Evolutionary conservation across 2,329 filamentous ascomycete species (phyloP).

Genomic region (Phialemoniopsis sp.): DNA sequence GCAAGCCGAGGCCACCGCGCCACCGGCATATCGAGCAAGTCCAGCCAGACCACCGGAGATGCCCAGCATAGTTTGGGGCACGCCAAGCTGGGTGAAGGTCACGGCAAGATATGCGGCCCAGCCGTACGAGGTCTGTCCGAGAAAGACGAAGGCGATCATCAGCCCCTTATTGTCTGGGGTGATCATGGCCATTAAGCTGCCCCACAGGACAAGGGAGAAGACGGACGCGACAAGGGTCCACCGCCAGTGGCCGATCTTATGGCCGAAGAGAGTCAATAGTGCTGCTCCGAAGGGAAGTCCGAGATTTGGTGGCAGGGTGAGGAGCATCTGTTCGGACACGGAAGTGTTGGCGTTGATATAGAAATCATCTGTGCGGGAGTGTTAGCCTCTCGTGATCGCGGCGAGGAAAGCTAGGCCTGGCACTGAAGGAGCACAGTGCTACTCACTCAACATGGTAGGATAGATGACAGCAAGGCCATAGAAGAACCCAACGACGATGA

Average conservation of each 20-base stretch:
- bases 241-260: slow-evolving; percentile 35
- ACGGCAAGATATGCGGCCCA: slow-evolving; percentile 41
- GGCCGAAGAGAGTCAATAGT: slow-evolving; percentile 31
- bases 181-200: slow-evolving; percentile 32
- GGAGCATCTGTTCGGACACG: slow-evolving; percentile 5
- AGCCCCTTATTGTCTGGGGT: slow-evolving; percentile 34
- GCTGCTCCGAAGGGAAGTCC: slow-evolving; percentile 35
- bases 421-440: no score
- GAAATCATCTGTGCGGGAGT: slow-evolving; percentile 18
- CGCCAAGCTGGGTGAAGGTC: slow-evolving; percentile 40
- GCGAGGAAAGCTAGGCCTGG: no score
- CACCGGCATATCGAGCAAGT: slow-evolving; percentile 35
- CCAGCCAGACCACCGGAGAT: slow-evolving; percentile 35
- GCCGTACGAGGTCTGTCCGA: slow-evolving; percentile 33
- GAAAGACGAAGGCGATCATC: slow-evolving; percentile 40
- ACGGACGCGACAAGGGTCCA: slow-evolving; percentile 37
- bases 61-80: slow-evolving; percentile 39
- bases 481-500: neutral
- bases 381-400: no score
- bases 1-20: slow-evolving; percentile 31
- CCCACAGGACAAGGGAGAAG: slow-evolving; percentile 40
- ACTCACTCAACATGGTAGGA: slow-evolving; percentile 33
- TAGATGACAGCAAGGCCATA: slow-evolving; percentile 17
- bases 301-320: slow-evolving; percentile 37
- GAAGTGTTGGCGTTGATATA: slow-evolving; percentile 27